These are phyloP conservation scores for Backusella tuberculispora DNA, from an alignment of 192 early-diverging fungal genomes.

Conservation along the genomic window DNA sequence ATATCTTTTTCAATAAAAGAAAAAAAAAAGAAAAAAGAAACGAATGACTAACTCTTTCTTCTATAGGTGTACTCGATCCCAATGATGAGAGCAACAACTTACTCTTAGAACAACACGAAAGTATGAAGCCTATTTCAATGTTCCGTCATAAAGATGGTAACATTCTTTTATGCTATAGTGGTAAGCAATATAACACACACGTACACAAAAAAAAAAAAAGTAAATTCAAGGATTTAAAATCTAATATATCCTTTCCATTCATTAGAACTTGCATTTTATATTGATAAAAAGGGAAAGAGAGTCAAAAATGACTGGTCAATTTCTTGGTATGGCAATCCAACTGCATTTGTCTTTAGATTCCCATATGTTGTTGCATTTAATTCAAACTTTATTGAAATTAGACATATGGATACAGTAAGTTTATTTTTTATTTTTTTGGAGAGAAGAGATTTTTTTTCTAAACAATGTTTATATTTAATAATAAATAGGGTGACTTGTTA, in stretches of 20 bases:
- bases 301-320: constrained; percentile 78
- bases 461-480: neutral
- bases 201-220: neutral
- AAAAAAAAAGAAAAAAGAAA: too few relatives aligned
- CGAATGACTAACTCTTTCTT: constrained; percentile 58
- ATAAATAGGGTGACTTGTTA: constrained; percentile 47
- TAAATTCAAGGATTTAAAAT: neutral
- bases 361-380: constrained; percentile 94
- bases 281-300: constrained; percentile 84
- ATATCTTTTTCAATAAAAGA: constrained; percentile 79
- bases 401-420: constrained; percentile 76
- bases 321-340: constrained; percentile 86
- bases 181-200: constrained; percentile 43
- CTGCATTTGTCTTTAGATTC: constrained; percentile 76
- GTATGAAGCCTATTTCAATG: constrained; percentile 78
- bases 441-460: constrained; percentile 46
- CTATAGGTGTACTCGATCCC: constrained; percentile 78
- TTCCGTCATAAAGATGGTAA: constrained; percentile 78
- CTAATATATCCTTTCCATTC: neutral
- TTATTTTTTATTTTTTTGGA: constrained; percentile 23
- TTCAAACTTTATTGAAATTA: constrained; percentile 86
- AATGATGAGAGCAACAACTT: constrained; percentile 77
- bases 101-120: constrained; percentile 75
- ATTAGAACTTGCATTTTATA: constrained; percentile 88
- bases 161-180: constrained; percentile 91